A percentile compares a stretch with the other conserved stretches of the same genome.
phyloP scores from a whole-genome alignment of 192 early-diverging fungal genomes.

The Geosiphon pyriformis region DNA sequence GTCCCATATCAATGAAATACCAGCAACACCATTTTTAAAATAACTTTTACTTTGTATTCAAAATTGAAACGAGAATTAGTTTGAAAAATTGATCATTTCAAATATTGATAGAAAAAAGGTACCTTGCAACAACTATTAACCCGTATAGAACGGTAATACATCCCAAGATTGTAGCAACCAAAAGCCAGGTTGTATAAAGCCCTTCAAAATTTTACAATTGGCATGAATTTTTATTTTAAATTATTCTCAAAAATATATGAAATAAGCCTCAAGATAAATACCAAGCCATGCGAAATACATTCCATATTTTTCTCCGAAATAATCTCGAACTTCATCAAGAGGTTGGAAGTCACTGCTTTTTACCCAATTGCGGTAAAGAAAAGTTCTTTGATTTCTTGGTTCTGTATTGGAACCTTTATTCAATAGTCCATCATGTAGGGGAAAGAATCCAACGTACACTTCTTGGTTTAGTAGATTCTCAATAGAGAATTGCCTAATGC shows the following conservation, averaged over 20 bases:
- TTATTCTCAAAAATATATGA: too few relatives aligned
- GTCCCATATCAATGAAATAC: constrained; percentile 46
- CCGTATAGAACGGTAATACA: constrained; percentile 49
- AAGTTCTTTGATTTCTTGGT: constrained; percentile 33
- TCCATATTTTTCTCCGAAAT: constrained; percentile 67
- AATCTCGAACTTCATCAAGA: constrained; percentile 43
- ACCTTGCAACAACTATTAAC: constrained; percentile 18
- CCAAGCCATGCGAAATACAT: constrained; percentile 67
- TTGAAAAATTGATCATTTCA: background rate
- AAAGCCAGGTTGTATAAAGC: constrained; percentile 58
- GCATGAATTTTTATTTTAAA: background rate
- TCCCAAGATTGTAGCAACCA: constrained; percentile 44
- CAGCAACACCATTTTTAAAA: too few relatives aligned
- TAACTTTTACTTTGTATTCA: constrained; percentile 17
- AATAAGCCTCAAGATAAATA: constrained; percentile 16
- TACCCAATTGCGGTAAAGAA: constrained; percentile 42
- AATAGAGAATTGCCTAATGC: constrained; percentile 35
- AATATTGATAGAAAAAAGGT: background rate
- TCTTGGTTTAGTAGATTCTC: constrained; percentile 38
- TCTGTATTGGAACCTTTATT: background rate
- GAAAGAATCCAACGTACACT: constrained; percentile 41
- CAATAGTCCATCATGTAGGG: constrained; percentile 62
- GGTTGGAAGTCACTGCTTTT: constrained; percentile 34
- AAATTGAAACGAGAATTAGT: background rate
- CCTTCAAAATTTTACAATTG: constrained; percentile 4